Evolutionary conservation across 2,329 filamentous ascomycete genomes (phyloP).

Genomic region (Helotiales sp.): DNA sequence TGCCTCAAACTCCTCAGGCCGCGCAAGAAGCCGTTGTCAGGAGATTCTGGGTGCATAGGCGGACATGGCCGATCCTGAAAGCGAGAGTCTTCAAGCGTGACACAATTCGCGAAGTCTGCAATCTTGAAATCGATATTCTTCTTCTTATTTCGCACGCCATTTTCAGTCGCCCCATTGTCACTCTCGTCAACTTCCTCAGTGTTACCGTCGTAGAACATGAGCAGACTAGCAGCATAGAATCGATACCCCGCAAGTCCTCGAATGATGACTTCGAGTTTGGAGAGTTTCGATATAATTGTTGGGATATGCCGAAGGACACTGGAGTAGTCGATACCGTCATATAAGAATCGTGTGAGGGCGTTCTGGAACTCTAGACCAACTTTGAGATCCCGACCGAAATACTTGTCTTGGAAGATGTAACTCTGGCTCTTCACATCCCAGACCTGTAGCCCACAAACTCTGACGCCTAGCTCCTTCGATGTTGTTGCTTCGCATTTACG

Average conservation of each 20-base stretch:
- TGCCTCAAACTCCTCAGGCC: conserved; percentile 77
- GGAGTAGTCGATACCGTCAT: conserved; percentile 80
- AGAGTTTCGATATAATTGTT: conserved; percentile 81
- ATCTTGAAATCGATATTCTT: conserved; percentile 89
- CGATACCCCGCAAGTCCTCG: conserved; percentile 81
- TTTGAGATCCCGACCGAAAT: conserved; percentile 88
- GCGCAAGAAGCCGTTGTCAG: conserved; percentile 88
- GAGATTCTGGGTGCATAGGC: conserved; percentile 76
- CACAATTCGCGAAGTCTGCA: conserved; percentile 97
- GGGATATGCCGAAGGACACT: conserved; percentile 89
- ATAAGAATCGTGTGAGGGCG: conserved; percentile 86
- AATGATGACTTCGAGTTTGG: conserved; percentile 82
- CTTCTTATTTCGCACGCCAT: conserved; percentile 43
- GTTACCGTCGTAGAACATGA: conserved; percentile 96
- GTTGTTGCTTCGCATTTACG: conserved; percentile 93
- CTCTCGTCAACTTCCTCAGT: conserved; percentile 57
- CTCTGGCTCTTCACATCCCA: conserved; percentile 85
- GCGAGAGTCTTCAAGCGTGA: conserved; percentile 80
- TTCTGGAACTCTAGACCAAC: conserved; percentile 88
- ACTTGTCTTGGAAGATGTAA: conserved; percentile 98
- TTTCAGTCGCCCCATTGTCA: conserved; percentile 46
- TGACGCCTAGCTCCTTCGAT: conserved; percentile 86
- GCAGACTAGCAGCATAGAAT: conserved; percentile 91
- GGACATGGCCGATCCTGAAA: conserved; percentile 70
- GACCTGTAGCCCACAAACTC: conserved; percentile 93